Evolutionary conservation across 2,329 filamentous ascomycete genomes (phyloP), one percentile per base, ranked within the genome.

Genomic region (Fusarium marasasianum): DNA sequence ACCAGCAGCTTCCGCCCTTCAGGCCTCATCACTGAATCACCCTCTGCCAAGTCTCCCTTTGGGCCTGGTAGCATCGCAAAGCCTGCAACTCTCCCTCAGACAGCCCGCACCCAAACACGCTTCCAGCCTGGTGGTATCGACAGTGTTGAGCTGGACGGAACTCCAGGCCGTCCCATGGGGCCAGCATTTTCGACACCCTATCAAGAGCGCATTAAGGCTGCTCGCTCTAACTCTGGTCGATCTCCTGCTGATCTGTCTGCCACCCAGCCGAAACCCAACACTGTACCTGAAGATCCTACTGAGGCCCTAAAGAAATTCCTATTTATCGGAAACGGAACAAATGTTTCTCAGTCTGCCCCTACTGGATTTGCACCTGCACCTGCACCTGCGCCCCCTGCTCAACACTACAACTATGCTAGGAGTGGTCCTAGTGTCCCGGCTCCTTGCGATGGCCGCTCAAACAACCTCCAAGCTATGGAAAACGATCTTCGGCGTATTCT

Each of bases 161-260:
- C 86, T 24, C 86, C 86, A 26, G 85, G 86, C 48, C 86, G 84
- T 51, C 84, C 86, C 37, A 88, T 91, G 74, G 92, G 88, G 8
- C 91, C 91, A 35, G 88, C 92, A 5, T 93, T 94, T 80, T 91
- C 92, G 9, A 92, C 91, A 1, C 89, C 90, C 0, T 92, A 90
- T 74, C 83, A 88, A 11, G 89, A 91, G 68, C 87, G 90, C 48
- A 91, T 92, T 66, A 86, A 86, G 64, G 89, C 89, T 59, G 88
- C 87, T 29, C 86, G 85, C 24, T 80, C 82, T 17, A 79, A 62
- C 47, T 80, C 81, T 41, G 73, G 78, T 60, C 79, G 74, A 18
- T 61, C 71, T 6, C 68, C 69, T 17, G 43, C 58, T 48, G 62
- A 58, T n/a, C 61, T 69, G 51, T 70, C 72, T 24, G 69, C 57